Evolutionary conservation across 164 flowering plant species (phyloP).

Genomic region (Aristolochia contorta): DNA sequence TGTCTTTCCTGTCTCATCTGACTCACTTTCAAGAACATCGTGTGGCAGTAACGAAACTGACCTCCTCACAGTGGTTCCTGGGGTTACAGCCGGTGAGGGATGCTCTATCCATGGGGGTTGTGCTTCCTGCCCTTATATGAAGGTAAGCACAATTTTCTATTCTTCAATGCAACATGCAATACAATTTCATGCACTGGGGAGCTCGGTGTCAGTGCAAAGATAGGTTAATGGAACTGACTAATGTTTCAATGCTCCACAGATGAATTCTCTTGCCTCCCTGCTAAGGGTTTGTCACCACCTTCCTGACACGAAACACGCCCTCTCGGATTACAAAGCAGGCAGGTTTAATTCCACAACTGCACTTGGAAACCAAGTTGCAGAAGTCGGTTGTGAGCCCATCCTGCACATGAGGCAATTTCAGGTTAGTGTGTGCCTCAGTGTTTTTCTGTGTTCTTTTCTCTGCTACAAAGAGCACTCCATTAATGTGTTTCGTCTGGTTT

Average conservation of each 20-base stretch:
- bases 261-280: conserved; percentile 82
- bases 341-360: conserved; percentile 54
- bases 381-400: conserved; percentile 93
- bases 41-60: conserved; percentile 26
- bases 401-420: conserved; percentile 95
- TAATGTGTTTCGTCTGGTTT: background rate
- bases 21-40: conserved; percentile 59
- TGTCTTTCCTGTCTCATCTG: conserved; percentile 92
- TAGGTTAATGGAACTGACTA: too few relatives aligned
- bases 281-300: conserved; percentile 63
- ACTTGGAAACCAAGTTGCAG: conserved; percentile 69
- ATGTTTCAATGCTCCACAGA: conserved; percentile 29
- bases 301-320: conserved; percentile 32
- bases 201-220: too few relatives aligned
- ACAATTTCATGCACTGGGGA: background rate
- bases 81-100: conserved; percentile 91
- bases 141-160: conserved; percentile 35
- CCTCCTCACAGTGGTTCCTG: conserved; percentile 71
- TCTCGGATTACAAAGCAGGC: conserved; percentile 56
- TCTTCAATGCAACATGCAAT: background rate
- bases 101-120: conserved; percentile 97
- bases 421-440: conserved; percentile 25
- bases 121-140: conserved; percentile 99
- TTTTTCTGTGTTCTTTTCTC: background rate
- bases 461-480: conserved; percentile 35